These are phyloP conservation scores for Cotoneaster glaucophyllus DNA, from an alignment of 306 rosid species.

Conservation along the genomic window DNA sequence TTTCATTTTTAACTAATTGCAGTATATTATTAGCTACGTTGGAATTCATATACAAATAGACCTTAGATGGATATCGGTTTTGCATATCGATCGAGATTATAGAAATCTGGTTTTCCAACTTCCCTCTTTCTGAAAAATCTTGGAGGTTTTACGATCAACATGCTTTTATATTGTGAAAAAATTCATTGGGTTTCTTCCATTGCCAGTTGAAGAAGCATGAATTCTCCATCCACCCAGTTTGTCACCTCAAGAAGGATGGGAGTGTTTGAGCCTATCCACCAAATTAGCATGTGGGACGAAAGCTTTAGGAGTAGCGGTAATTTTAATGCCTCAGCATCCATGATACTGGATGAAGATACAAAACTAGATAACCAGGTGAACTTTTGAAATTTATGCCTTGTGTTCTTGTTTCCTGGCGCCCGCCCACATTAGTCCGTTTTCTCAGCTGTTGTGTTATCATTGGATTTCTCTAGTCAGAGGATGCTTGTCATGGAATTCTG, in stretches of 20 bases:
- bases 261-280: slow-evolving; percentile 76
- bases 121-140: not conserved
- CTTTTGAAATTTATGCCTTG: slow-evolving; percentile 12
- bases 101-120: not conserved
- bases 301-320: slow-evolving; percentile 44
- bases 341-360: slow-evolving; percentile 41
- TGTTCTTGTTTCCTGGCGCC: slow-evolving; percentile 12
- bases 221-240: slow-evolving; percentile 57
- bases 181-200: slow-evolving; percentile 20
- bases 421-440: not conserved
- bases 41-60: not conserved
- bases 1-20: not conserved
- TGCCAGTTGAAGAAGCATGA: slow-evolving; percentile 52
- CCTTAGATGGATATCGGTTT: not conserved
- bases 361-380: slow-evolving; percentile 55
- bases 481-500: slow-evolving; percentile 36
- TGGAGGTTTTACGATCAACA: not conserved
- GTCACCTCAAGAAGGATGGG: slow-evolving; percentile 61
- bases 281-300: slow-evolving; percentile 80
- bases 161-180: slow-evolving; percentile 1
- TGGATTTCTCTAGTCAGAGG: slow-evolving; percentile 35
- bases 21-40: not conserved
- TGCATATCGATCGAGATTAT: not conserved
- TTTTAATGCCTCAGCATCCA: slow-evolving; percentile 36
- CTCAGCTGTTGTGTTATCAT: slow-evolving; percentile 6